These are phyloP conservation scores for Omphalotus olearius DNA, from an alignment of 1,284 basidiomycete species.

Conservation along the genomic window DNA sequence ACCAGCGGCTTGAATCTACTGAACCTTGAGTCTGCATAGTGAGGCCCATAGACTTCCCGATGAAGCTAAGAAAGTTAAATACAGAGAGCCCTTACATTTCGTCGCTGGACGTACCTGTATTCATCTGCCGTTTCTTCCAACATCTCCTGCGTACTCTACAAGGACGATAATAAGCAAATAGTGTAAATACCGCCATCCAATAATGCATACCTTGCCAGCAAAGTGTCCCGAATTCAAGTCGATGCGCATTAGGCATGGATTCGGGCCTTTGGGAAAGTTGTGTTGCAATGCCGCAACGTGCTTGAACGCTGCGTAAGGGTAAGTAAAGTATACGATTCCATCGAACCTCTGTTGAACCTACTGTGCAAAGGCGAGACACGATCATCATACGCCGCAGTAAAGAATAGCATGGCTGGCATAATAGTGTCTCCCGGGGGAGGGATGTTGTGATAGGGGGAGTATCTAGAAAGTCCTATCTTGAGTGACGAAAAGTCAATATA, in stretches of 20 bases:
- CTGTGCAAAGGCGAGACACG: slow-evolving; percentile 2
- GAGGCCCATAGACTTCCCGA: neutral
- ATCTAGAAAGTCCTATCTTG: neutral
- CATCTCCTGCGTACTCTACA: slow-evolving; percentile 3
- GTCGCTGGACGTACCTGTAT: neutral
- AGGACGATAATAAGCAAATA: neutral
- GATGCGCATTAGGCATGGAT: slow-evolving; percentile 1
- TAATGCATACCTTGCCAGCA: neutral
- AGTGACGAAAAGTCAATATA: neutral
- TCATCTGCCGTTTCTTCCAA: slow-evolving; percentile 2
- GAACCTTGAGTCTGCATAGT: neutral
- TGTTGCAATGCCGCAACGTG: slow-evolving; percentile 2
- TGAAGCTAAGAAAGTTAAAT: neutral
- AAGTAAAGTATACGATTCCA: too few species aligned
- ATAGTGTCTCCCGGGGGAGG: neutral
- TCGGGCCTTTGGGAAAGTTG: neutral
- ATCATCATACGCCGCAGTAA: slow-evolving; percentile 5
- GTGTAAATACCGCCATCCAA: neutral
- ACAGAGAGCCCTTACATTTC: neutral
- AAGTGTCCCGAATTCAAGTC: neutral
- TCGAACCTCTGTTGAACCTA: neutral
- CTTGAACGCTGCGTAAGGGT: neutral
- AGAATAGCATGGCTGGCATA: slow-evolving; percentile 3
- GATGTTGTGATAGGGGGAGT: slow-evolving; percentile 5
- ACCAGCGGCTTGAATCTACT: neutral